Base-by-base conservation (phyloP, 164 flowering plant genomes). In the Vitis cinerea region DNA sequence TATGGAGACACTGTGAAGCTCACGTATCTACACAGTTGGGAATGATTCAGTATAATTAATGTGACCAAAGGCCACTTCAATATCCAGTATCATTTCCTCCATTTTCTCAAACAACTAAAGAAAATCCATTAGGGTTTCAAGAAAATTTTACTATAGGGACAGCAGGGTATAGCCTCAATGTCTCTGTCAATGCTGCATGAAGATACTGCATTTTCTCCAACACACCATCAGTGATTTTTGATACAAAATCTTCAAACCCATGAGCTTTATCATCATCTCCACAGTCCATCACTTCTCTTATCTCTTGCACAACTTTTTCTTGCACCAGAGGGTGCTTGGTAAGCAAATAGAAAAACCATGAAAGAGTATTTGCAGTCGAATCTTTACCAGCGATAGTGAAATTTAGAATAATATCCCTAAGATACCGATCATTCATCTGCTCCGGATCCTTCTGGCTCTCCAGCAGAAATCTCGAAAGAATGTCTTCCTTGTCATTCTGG, bases 131-230 rank as follows among this genome's bases (percentile, higher is more conserved):
- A 30, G 62, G 4, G 37, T 15, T n/a, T 16, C 29, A 29, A 59
- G 44, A 37, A 37, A 37, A 37, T 4, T 30, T 3, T 4, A 27
- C 44, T 77, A 85, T 71, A 0, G 95, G 95, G 47, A 88, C 92
- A 13, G 91, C 88, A 74, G 93, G 97, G 73, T 86, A 90, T 0
- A 90, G 84, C 79, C 97, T 86, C 70, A 92, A 61, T 47, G 97
- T 92, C 70, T 90, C 97, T 2, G 91, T 77, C 64, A 92, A 72
- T 1, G 91, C 81, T 15, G 95, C 94, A 64, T 92, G 97, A 74
- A 88, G 91, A 78, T 87, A 88, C 17, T 88, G 93, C 91, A 88
- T 84, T 63, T 80, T 75, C n/a, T 88, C 95, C 0, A 90, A 82
- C 2, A 72, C 44, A 37, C 53, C 73, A 37, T 90, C 93, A 7